Base-by-base conservation (phyloP, 768 basidiomycete genomes). In the Polyporus arcularius region DNA sequence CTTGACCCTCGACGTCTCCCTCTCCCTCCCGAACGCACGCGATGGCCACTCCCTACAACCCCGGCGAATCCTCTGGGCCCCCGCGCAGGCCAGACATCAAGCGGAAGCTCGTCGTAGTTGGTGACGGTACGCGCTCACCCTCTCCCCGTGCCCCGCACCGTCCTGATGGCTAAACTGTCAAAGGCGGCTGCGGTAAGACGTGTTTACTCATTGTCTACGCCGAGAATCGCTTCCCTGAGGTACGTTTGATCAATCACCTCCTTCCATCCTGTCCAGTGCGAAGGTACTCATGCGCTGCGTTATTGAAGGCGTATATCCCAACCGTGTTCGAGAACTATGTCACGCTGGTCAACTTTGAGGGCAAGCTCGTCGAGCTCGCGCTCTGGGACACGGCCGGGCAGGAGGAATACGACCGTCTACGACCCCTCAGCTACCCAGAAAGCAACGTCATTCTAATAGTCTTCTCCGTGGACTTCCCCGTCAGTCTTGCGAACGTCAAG, bases 351-450 rank as follows among this genome's bases (percentile, higher is more conserved):
- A 79, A 85, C 51, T 93, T 89, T 68, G 94, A 96, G 28, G 88
- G 89, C 57, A 95, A 94, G 75, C 79, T 91, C 18, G 87, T 99
- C 62, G 94, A 97, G 70, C 84, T 99, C 45, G 96, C 97, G n/a
- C 81, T 99, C 16, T 99, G 96, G 94, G 95, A 98, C 75, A 98
- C 95, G 1, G 95, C 95, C 0, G 95, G 95, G 30, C 95, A 97
- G 73, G 95, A 98, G 76, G 95, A 98, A 77, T 98, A 97, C 75
- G 94, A 96, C 73, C 83, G 91, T 63, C 82, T 95, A 57, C 82
- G 92, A 65, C 91, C 92, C 18, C 79, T 94, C 63, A 90, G 88
- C 72, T 94, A 94, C 67, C 91, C 92, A 18, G 92, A 94, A 74
- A 90, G 87, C 79, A 85, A 93, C 70, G 91, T 94, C 60, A 93